A percentile compares a stretch with the other conserved stretches of the same genome.
Conservation (phyloP, 1,284 basidiomycete genomes). For the Ceratobasidium theobromae region DNA sequence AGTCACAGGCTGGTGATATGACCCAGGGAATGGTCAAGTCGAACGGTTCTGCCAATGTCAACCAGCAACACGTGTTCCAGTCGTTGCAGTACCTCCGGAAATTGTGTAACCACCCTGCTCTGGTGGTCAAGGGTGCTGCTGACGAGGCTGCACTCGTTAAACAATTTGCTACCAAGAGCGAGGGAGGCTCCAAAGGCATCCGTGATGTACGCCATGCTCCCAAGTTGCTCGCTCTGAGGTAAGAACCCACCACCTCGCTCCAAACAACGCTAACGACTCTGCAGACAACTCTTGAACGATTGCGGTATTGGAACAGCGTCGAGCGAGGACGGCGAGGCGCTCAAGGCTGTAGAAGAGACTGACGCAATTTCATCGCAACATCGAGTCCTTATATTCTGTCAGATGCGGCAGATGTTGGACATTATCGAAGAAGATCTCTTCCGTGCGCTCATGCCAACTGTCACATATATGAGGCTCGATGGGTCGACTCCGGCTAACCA, state of each 20-base stretch:
- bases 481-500: conserved; percentile 86
- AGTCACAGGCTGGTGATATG: conserved; percentile 64
- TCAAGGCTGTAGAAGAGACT: conserved; percentile 39
- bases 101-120: conserved; percentile 94
- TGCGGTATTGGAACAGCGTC: conserved; percentile 82
- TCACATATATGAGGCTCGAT: conserved; percentile 98
- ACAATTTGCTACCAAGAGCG: conserved; percentile 30
- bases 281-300: conserved; percentile 87
- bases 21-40: conserved; percentile 37
- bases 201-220: conserved; percentile 90
- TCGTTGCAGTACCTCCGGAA: conserved; percentile 96
- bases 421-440: conserved; percentile 96
- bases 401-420: conserved; percentile 99
- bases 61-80: conserved; percentile 89
- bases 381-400: conserved; percentile 97
- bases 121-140: conserved; percentile 69
- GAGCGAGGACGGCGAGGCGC: conserved; percentile 34
- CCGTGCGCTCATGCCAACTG: conserved; percentile 87
- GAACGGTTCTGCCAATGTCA: conserved; percentile 41
- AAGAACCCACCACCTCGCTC: conserved; percentile 40
- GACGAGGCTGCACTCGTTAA: conserved; percentile 16
- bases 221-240: conserved; percentile 90
- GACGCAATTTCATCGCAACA: conserved; percentile 79
- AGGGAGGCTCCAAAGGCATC: conserved; percentile 46
- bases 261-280: conserved; percentile 2